These are phyloP conservation scores for Biscogniauxia marginata DNA, from an alignment of 2,329 filamentous ascomycete genomes.

Conservation along the genomic window DNA sequence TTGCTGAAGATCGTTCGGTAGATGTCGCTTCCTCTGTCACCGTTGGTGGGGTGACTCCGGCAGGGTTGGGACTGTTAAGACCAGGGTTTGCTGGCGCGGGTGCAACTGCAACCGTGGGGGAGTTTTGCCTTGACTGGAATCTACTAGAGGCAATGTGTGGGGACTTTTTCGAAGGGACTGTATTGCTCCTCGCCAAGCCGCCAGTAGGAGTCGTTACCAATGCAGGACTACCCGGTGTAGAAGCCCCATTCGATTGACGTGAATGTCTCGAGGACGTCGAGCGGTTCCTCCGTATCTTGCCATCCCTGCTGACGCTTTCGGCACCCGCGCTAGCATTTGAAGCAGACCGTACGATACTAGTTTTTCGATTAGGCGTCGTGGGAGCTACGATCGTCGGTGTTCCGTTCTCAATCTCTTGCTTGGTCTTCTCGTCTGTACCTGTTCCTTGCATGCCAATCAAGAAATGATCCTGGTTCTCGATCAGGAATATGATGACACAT, in stretches of 20 bases:
- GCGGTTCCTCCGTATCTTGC: conserved; percentile 78
- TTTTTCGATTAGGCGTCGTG: conserved; percentile 52
- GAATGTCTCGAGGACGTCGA: conserved; percentile 91
- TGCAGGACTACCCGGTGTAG: conserved; percentile 66
- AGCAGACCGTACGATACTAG: conserved; percentile 68
- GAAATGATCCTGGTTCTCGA: conserved; percentile 98
- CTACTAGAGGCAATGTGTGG: conserved; percentile 66
- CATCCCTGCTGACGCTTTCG: conserved; percentile 80
- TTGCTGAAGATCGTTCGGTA: conserved; percentile 25
- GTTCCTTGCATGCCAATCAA: conserved; percentile 97
- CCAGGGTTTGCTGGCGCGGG: conserved; percentile 47
- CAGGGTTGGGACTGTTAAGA: conserved; percentile 44
- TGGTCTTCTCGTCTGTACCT: conserved; percentile 83
- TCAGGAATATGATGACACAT: conserved; percentile 94
- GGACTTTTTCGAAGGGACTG: conserved; percentile 86
- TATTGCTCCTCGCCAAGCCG: conserved; percentile 72
- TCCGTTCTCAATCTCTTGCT: conserved; percentile 66
- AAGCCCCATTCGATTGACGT: conserved; percentile 67
- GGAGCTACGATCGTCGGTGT: conserved; percentile 54
- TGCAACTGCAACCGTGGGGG: conserved; percentile 33
- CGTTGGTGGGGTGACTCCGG: conserved; percentile 33
- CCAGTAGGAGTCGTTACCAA: conserved; percentile 54
- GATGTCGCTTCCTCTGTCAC: conserved; percentile 31
- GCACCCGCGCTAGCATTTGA: conserved; percentile 88
- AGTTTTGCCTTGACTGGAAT: conserved; percentile 50